Evolutionary conservation across 805 yeast genomes (phyloP), one percentile per base, ranked within the genome.

Genomic region (Yamadazyma sp.): DNA sequence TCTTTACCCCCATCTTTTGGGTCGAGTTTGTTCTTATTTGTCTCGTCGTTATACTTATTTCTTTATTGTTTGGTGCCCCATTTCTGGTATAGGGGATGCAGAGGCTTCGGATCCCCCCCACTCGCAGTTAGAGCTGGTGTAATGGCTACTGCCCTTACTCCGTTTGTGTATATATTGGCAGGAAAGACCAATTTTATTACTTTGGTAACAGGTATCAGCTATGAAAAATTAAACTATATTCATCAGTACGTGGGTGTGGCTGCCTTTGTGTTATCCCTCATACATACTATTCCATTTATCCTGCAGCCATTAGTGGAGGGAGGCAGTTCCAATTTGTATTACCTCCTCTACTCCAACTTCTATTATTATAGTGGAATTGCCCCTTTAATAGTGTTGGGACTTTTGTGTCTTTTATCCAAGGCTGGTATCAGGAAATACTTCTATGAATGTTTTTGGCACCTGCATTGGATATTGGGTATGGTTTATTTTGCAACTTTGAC

Each of bases 41-140:
- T 39, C 22, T 64, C 49, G 2, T 58, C 48, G 22, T 62, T 37
- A 28, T 77, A 40, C 40, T 14, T 65, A 57, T 35, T 54, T 50
- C 37, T 65, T 40, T 51, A 69, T 26, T 71, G 70, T 44, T 64
- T 53, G n/a, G 55, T 60, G 3, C 81, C 82, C 5, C 75, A 70
- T 36, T 64, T 65, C 32, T 75, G 72, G 67, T 72, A 71, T 44
- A 56, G 81, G 39, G 75, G 57, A 0, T 78, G 83, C 50, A 23
- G 56, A 4, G 78, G 77, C 0, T 77, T 76, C 53, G 83, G 82
- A 1, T 63, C 78, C 3, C 78, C 82, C n/a, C 82, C 82, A 7
- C 42, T 78, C 23, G 78, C 78, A 0, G 70, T 73, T 1, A 54
- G 82, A 32, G 60, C 80, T 1, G 82, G 81, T 2, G 43, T 74